Evolutionary conservation across 2,329 filamentous ascomycete species (phyloP), one percentile per base, ranked within the genome.

Genomic region (Fusarium austroafricanum): DNA sequence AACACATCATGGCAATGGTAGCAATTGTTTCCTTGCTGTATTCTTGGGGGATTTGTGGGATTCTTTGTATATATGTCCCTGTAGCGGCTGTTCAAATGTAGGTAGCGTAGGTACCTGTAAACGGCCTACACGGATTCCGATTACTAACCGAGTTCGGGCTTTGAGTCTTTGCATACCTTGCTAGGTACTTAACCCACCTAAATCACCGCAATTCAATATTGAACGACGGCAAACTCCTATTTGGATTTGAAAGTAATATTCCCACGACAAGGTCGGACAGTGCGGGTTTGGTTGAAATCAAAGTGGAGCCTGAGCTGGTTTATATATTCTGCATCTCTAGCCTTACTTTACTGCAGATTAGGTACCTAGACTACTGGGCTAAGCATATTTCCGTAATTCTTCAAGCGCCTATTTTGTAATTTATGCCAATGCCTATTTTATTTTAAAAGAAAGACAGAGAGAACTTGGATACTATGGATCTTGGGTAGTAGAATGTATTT

Each of bases 61-160:
- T 40, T 6, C 28, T 29, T 29, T 9, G 4, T 29, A 29, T 29
- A 29, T 11, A 29, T 29, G 5, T 29, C 28, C 28, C 10, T n/a
- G n/a, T 11, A 29, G 28, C 28, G 28, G 28, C 28, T 29, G 28
- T 11, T 29, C 50, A 6, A 31, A 31, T 31, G 11, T 33, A 17
- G 33, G 14, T 35, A 8, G 12, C 31, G 10, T 12, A 33, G 14
- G n/a, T n/a, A n/a, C n/a, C n/a, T n/a, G n/a, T 14, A 35, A 35
- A 57, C 47, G 40, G 55, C 18, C 53, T 61, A 57, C 57, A 59
- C 55, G 57, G 56, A 67, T 69, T 62, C 49, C 56, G 47, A 43
- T 55, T 33, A 33, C 31, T 33, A 33, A 15, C 31, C 31, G 14
- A 33, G 31, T 14, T 33, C 4, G 14, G 31, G 7, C 26, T 33